phyloP scores from a whole-genome alignment of 352 stramenopile species.

The Thalassiosira sp. region DNA sequence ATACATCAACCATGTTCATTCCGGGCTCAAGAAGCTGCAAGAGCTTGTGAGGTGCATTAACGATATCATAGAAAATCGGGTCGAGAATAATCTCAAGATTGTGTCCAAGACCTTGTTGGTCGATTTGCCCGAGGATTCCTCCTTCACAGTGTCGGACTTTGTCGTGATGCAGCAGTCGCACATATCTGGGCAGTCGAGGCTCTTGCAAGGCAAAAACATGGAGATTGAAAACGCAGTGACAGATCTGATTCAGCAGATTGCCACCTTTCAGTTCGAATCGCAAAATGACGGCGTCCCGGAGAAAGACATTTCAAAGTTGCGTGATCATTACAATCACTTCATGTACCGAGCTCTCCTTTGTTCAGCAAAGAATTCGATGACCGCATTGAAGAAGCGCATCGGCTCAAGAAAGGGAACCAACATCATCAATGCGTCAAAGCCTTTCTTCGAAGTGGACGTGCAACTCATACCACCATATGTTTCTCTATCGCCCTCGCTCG shows the following conservation, averaged over 20 bases:
- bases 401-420: constrained; percentile 87
- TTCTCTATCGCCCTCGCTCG: constrained; percentile 92
- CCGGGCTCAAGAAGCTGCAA: constrained; percentile 93
- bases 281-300: constrained; percentile 92
- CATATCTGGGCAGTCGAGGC: constrained; percentile 88
- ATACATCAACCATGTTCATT: constrained; percentile 91
- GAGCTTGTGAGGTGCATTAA: constrained; percentile 98
- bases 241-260: constrained; percentile 96
- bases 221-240: constrained; percentile 98
- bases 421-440: constrained; percentile 91
- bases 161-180: constrained; percentile 95
- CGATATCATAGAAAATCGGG: constrained; percentile 98
- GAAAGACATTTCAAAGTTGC: constrained; percentile 94
- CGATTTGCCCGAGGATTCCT: constrained; percentile 94
- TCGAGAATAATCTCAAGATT: constrained; percentile 98
- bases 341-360: constrained; percentile 98
- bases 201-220: constrained; percentile 97
- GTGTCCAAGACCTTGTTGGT: constrained; percentile 97
- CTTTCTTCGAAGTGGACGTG: constrained; percentile 98
- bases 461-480: constrained; percentile 93
- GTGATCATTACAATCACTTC: constrained; percentile 99
- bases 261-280: constrained; percentile 92
- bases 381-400: constrained; percentile 97
- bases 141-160: constrained; percentile 97
- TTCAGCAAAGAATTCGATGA: constrained; percentile 97